Base-by-base conservation (phyloP, 140 eudicot species). In the Erigeron philadelphicus region DNA sequence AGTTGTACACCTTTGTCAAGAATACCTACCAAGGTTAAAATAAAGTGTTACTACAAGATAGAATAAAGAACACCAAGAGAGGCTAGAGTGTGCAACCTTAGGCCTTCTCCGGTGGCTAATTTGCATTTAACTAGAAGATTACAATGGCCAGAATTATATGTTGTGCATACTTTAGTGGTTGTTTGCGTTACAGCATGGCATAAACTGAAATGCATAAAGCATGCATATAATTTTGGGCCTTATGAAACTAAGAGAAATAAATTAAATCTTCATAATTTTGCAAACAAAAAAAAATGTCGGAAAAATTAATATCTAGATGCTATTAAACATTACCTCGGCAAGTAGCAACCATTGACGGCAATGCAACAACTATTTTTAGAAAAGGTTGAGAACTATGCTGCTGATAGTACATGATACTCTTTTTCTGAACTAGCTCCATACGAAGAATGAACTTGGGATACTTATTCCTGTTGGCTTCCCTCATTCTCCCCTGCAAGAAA, bases 1-100 rank as follows among this genome's bases (percentile, higher is more conserved):
- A 93, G 83, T 64, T 93, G 96, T 75, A 93, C 86, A 64, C 98
- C 98, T 85, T 79, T 90, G 61, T 93, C 98, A 74, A 93, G 96
- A 63, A 93, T 89, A 47, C 98, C 98, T 93, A 74, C 46, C 79
- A 70, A 72, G 42, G 74, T 69, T 48, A 66, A 71, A 31, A 31
- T 31, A 31, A 2, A 31, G 38, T 4, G 38, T 31, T 31, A 31
- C 38, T 31, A 31, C 4, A 31, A 66, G 11, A 3, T n/a, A 31
- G 8, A 11, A 15, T 56, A 31, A 53, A 31, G 53, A 44, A 48
- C 74, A 63, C 54, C 59, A 65, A 72, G n/a, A 72, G 43, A 44
- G 4, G 64, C 44, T 53, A 7, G 19, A 3, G 2, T 49, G 55
- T 13, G 55, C 55, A 49, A 49, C 15, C 55, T 49, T 12, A 49